A percentile compares a stretch with the other conserved stretches of the same genome.
Conservation (phyloP, 2,329 filamentous ascomycete genomes). For the Teratosphaeria viscida region DNA sequence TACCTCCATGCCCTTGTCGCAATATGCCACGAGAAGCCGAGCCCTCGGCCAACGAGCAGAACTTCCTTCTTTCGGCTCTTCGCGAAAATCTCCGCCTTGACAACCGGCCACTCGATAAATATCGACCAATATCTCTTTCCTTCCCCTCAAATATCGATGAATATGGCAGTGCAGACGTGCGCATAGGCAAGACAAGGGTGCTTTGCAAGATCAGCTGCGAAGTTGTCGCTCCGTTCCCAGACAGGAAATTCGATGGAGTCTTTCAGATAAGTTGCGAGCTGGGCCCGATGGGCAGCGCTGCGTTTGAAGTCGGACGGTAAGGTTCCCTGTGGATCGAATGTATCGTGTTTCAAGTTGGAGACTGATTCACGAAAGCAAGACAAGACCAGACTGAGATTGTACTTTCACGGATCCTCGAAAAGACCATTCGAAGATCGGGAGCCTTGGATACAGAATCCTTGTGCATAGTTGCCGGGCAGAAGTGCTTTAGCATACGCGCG, state of each 20-base stretch:
- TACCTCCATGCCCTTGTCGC: not conserved
- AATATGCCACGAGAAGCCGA: constrained; percentile 87
- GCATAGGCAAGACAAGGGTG: constrained; percentile 83
- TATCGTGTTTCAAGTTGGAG: not conserved
- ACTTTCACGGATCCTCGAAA: constrained; percentile 81
- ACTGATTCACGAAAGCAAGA: constrained; percentile 39
- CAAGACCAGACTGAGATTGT: constrained; percentile 55
- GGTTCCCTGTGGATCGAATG: constrained; percentile 10
- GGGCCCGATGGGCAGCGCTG: constrained; percentile 81
- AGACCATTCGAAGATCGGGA: constrained; percentile 82
- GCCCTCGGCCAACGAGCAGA: constrained; percentile 78
- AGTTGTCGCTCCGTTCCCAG: constrained; percentile 72
- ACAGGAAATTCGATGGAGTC: constrained; percentile 89
- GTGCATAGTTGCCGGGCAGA: constrained; percentile 80
- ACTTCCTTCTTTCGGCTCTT: constrained; percentile 75
- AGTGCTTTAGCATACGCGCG: constrained; percentile 83
- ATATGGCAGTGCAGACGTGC: constrained; percentile 79
- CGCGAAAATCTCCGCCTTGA: constrained; percentile 73
- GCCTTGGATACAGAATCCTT: constrained; percentile 93
- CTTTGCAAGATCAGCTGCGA: constrained; percentile 79
- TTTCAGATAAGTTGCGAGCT: constrained; percentile 90
- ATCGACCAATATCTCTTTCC: constrained; percentile 62
- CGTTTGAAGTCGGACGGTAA: constrained; percentile 73
- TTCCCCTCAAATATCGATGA: constrained; percentile 62
- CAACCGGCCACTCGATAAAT: constrained; percentile 69